Base-by-base conservation (phyloP, 495 filamentous ascomycete genomes). In the Hypoxylon rickii region DNA sequence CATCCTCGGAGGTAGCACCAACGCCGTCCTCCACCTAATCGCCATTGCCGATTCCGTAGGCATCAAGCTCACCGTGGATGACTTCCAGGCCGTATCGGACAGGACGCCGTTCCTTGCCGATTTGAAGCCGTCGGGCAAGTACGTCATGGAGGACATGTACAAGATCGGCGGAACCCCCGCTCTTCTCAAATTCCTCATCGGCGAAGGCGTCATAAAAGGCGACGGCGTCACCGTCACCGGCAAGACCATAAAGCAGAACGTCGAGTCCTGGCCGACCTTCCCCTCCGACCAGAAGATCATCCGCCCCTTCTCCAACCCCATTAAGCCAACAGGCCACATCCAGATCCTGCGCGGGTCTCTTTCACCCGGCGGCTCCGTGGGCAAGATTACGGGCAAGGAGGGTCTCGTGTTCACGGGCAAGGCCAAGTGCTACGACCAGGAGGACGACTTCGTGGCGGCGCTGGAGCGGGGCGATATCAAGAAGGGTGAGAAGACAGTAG, bases 371-470 rank as follows among this genome's bases (percentile, higher is more conserved):
- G 94, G 94, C 44, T 88, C 83, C 58, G 94, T 98, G 11, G 94
- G 93, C 55, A 98, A 98, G 79, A 98, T 98, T 73, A 98, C 94
- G 7, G 94, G 94, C 54, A 98, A 98, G 75, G 94, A 98, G 71
- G 94, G 94, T 16, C 80, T 87, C n/a, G 71, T 77, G 7, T 98
- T 98, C 76, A 87, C 80, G 13, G 94, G 94, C 48, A 92, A 84
- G 61, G 94, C 94, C 26, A 87, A 86, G 55, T 89, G 89, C 63
- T 98, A 90, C 74, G 87, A 98, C 70, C 80, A 80, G 55, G 90
- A 95, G 71, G 88, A 93, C 51, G 82, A 81, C 69, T 91, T 95
- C 74, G 84, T 93, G 58, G 75, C 72, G 33, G 86, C 89, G 6
- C 83, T 93, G 17, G 89, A 93, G 75, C 76, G 79, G 40, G 87